phyloP scores from a whole-genome alignment of 495 filamentous ascomycete genomes.

The Schizothecium vesticola region DNA sequence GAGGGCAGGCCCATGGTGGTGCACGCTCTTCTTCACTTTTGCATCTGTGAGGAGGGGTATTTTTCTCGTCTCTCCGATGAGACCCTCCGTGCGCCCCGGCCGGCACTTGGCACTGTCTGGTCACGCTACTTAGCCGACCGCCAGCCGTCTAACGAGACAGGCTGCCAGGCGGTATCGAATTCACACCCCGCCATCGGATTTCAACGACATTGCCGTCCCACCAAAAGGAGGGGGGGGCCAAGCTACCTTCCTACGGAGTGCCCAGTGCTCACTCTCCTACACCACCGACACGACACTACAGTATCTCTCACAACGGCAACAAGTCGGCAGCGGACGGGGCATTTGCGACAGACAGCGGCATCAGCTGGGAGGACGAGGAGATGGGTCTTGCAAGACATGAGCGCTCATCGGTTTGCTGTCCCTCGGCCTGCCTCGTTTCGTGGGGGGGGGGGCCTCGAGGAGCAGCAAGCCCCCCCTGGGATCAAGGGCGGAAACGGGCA shows the following conservation, averaged over 20 bases:
- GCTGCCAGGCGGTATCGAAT: background rate
- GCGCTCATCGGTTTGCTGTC: background rate
- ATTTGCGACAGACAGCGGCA: background rate
- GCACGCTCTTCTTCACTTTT: constrained; percentile 8
- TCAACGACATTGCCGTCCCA: background rate
- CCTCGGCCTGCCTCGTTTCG: background rate
- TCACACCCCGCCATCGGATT: constrained; percentile 2
- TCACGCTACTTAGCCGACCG: background rate
- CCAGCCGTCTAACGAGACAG: background rate
- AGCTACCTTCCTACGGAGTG: background rate
- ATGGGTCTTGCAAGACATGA: background rate
- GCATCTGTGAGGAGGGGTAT: constrained; percentile 12
- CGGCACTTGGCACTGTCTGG: constrained; percentile 5
- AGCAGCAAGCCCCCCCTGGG: no score
- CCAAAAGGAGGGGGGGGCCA: background rate
- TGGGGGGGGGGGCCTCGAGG: no score
- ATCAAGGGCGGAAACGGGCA: no score
- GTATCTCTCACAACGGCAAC: background rate
- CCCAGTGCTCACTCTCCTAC: background rate
- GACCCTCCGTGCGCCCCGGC: background rate
- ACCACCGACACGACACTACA: background rate
- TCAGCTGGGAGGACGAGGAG: background rate
- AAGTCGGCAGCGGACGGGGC: background rate
- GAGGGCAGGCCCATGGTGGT: background rate
- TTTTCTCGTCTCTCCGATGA: background rate